phyloP scores from a whole-genome alignment of 441 rosid species.

The Hura crepitans region DNA sequence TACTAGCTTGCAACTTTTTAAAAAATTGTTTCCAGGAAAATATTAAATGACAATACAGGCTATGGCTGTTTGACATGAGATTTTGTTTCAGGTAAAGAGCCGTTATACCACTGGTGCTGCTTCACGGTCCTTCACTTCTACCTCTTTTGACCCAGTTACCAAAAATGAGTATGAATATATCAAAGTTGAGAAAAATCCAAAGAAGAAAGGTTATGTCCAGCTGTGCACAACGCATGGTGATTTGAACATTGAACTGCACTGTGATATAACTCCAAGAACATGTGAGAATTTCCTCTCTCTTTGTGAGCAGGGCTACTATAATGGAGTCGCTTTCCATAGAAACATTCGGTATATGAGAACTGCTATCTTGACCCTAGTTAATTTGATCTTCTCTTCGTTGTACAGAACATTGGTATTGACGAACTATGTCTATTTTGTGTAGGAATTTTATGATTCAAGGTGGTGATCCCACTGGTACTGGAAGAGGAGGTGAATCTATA shows the following conservation, averaged over 20 bases:
- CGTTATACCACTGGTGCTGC: conserved; percentile 88
- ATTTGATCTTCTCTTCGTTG: conserved; percentile 5
- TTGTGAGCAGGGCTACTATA: conserved; percentile 80
- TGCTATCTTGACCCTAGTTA: neutral
- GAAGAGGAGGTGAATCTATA: conserved; percentile 86
- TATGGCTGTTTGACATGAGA: conserved; percentile 25
- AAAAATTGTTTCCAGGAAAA: neutral
- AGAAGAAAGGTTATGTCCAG: conserved; percentile 93
- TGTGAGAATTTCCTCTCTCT: conserved; percentile 89
- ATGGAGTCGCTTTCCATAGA: conserved; percentile 77
- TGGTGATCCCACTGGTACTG: conserved; percentile 95
- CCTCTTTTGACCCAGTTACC: conserved; percentile 84
- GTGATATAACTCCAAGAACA: conserved; percentile 86
- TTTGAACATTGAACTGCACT: conserved; percentile 89
- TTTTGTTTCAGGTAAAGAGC: conserved; percentile 68
- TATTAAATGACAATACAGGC: neutral
- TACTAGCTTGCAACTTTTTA: neutral
- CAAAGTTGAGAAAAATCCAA: conserved; percentile 89
- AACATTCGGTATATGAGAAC: conserved; percentile 53
- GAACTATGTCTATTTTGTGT: conserved; percentile 6
- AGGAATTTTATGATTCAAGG: conserved; percentile 99
- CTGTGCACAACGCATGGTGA: conserved; percentile 86
- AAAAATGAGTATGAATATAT: conserved; percentile 74
- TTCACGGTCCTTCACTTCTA: conserved; percentile 91
- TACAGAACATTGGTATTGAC: neutral